Conservation (phyloP, 345 rosid genomes). For the Salix caprea region DNA sequence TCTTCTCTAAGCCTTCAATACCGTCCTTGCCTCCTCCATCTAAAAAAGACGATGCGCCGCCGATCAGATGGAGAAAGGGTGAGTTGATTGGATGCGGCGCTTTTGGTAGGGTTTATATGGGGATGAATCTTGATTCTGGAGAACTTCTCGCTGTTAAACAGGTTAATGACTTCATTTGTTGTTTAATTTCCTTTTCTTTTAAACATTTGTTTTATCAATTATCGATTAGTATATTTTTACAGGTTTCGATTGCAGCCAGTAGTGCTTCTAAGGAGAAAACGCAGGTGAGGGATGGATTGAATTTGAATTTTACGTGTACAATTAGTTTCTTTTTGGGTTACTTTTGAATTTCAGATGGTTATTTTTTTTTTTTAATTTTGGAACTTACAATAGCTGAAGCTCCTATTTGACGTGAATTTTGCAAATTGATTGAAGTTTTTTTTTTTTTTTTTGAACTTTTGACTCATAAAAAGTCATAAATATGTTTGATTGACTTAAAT, state of each 20-base stretch:
- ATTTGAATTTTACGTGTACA: neutral
- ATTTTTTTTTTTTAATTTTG: neutral
- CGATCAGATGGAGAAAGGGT: slow-evolving; percentile 34
- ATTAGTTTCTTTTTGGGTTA: neutral
- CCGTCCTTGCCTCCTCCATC: slow-evolving; percentile 2
- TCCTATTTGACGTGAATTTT: too few species aligned
- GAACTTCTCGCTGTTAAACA: slow-evolving; percentile 36
- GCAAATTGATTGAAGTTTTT: too few species aligned
- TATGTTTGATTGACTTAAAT: too few species aligned
- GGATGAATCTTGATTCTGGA: slow-evolving; percentile 38
- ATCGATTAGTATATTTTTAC: neutral
- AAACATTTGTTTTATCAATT: neutral
- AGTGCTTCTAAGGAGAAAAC: slow-evolving; percentile 74
- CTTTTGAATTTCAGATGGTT: neutral
- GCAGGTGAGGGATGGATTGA: slow-evolving; percentile 33
- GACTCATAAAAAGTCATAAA: too few species aligned
- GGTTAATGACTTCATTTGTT: slow-evolving; percentile 8
- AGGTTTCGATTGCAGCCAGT: slow-evolving; percentile 61
- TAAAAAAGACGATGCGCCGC: slow-evolving; percentile 20
- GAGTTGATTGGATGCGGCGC: slow-evolving; percentile 34
- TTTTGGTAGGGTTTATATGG: slow-evolving; percentile 34
- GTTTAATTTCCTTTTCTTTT: neutral
- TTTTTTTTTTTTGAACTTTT: too few species aligned
- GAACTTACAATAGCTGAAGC: neutral
- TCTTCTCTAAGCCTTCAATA: slow-evolving; percentile 11